Evolutionary conservation across 371 early-diverging fungal genomes (phyloP).

Genomic region (Lichtheimia ornata): DNA sequence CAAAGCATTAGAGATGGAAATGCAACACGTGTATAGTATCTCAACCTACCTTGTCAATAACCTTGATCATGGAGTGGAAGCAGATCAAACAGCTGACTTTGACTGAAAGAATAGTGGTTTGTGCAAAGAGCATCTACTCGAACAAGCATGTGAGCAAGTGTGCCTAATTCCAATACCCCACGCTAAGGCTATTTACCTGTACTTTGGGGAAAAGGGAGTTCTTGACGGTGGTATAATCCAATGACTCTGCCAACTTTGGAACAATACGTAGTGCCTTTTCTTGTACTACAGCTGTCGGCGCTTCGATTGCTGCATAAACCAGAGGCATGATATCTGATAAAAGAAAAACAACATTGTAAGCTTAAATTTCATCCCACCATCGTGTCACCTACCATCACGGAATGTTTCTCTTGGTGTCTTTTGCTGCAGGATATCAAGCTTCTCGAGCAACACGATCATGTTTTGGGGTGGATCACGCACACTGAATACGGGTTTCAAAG

Average conservation of each 20-base stretch:
- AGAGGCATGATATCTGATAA: slow-evolving; percentile 72
- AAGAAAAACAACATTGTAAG: neutral
- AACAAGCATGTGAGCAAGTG: neutral
- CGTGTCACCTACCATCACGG: slow-evolving; percentile 47
- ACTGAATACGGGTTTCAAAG: slow-evolving; percentile 64
- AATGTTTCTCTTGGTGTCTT: slow-evolving; percentile 65
- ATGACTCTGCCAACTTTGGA: slow-evolving; percentile 58
- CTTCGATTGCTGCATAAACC: slow-evolving; percentile 70
- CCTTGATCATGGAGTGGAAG: slow-evolving; percentile 72
- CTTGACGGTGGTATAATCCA: slow-evolving; percentile 75
- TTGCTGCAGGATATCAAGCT: slow-evolving; percentile 60
- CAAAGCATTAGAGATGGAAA: neutral
- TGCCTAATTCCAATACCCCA: neutral
- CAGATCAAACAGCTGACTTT: slow-evolving; percentile 79
- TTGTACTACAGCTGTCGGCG: slow-evolving; percentile 66
- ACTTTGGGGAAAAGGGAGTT: slow-evolving; percentile 75
- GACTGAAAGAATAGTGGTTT: slow-evolving; percentile 70
- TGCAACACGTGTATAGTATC: no score
- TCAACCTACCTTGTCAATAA: slow-evolving; percentile 64
- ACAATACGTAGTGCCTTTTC: slow-evolving; percentile 77
- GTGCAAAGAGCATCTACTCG: slow-evolving; percentile 59
- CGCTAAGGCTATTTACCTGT: slow-evolving; percentile 35
- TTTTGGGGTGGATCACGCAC: slow-evolving; percentile 67
- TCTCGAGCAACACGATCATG: slow-evolving; percentile 66
- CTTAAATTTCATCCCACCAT: neutral